Evolutionary conservation across 176 grass and related monocot species (phyloP).

Genomic region (Chloris gayana): DNA sequence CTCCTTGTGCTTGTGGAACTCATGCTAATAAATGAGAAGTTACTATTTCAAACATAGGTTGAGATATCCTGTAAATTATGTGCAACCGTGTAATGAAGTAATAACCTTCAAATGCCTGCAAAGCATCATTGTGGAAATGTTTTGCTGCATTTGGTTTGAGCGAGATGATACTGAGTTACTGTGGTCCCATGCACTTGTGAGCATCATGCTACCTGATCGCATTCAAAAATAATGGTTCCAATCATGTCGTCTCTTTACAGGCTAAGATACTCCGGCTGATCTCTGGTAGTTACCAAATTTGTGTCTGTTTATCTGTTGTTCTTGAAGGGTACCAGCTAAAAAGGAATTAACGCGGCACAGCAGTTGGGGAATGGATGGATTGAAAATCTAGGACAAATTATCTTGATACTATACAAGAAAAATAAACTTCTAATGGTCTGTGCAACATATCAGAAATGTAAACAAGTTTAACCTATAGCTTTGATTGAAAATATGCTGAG

Average conservation of each 20-base stretch:
- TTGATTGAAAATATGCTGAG: background rate
- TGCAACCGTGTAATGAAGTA: background rate
- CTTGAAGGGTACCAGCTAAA: background rate
- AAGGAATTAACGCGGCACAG: background rate
- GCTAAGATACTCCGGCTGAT: background rate
- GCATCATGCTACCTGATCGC: background rate
- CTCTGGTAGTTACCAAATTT: background rate
- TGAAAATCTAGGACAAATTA: background rate
- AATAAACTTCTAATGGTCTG: background rate
- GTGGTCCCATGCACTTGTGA: background rate
- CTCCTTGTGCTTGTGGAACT: background rate
- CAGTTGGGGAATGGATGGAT: background rate
- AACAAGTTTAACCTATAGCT: background rate
- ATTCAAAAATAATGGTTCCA: slow-evolving; percentile 12
- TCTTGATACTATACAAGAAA: background rate
- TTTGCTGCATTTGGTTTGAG: background rate
- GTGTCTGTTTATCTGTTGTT: background rate
- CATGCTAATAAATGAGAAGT: slow-evolving; percentile 7
- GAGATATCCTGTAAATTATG: slow-evolving; percentile 4
- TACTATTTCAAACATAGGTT: slow-evolving; percentile 17
- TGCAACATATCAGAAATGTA: background rate
- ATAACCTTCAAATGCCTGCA: background rate
- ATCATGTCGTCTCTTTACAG: background rate
- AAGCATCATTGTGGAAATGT: background rate
- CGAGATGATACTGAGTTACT: background rate